Conservation (phyloP, 2,329 filamentous ascomycete genomes). For the Alternaria atra region DNA sequence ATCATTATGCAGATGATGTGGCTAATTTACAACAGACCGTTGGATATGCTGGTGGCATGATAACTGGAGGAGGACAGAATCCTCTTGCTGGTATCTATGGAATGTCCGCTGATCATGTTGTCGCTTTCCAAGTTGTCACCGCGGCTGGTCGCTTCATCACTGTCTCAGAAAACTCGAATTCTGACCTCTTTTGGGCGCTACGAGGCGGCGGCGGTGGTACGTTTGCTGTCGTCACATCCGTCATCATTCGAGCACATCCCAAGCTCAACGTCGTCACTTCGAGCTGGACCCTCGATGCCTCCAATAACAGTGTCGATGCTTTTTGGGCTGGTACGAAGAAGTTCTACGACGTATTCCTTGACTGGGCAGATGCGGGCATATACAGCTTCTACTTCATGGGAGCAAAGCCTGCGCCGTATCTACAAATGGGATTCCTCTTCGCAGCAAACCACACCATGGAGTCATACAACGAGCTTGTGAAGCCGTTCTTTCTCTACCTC, state of each 20-base stretch:
- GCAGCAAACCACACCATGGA: slow-evolving; percentile 24
- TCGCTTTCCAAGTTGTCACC: slow-evolving; percentile 32
- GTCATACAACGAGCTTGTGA: slow-evolving; percentile 19
- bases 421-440: slow-evolving; percentile 28
- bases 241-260: slow-evolving; percentile 31
- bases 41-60: slow-evolving; percentile 54
- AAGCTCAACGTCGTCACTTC: slow-evolving; percentile 32
- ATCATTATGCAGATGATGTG: too few relatives aligned
- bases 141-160: slow-evolving; percentile 24
- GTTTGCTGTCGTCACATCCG: slow-evolving; percentile 23
- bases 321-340: slow-evolving; percentile 22
- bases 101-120: slow-evolving; percentile 35
- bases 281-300: slow-evolving; percentile 33
- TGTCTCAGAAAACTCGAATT: slow-evolving; percentile 10
- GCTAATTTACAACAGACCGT: slow-evolving; percentile 48
- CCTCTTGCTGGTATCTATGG: slow-evolving; percentile 58
- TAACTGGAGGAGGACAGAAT: slow-evolving; percentile 61
- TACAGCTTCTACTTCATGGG: too few relatives aligned
- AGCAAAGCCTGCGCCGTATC: too few relatives aligned
- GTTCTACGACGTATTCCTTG: slow-evolving; percentile 21
- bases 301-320: slow-evolving; percentile 29
- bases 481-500: slow-evolving; percentile 24
- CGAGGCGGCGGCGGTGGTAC: slow-evolving; percentile 34
- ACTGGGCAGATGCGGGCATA: slow-evolving; percentile 25
- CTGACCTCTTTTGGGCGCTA: slow-evolving; percentile 38